Evolutionary conservation across 176 grass and related monocot species (phyloP).

Genomic region (Phyllostachys edulis): DNA sequence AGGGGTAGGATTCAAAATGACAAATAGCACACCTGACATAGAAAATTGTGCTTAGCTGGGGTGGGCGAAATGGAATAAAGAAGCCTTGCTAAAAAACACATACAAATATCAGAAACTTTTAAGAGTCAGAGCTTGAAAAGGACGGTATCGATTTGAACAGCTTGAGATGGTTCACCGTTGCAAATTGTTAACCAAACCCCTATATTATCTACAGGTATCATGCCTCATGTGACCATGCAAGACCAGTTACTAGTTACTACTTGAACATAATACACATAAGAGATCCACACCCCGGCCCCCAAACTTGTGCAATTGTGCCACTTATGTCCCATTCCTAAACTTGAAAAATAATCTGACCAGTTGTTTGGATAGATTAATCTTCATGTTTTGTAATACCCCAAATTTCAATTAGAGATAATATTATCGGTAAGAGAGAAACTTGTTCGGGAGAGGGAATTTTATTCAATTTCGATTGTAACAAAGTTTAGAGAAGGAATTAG

Average conservation of each 20-base stretch:
- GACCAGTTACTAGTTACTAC: background rate
- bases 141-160: background rate
- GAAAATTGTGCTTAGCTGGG: background rate
- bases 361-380: background rate
- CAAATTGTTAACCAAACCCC: background rate
- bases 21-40: slow-evolving; percentile 73
- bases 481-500: too few relatives aligned
- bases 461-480: too few relatives aligned
- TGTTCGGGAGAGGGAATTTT: too few relatives aligned
- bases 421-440: too few relatives aligned
- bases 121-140: background rate
- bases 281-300: background rate
- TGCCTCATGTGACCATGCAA: background rate
- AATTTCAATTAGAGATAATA: too few relatives aligned
- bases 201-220: background rate
- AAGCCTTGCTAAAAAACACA: background rate
- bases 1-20: slow-evolving; percentile 70
- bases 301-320: background rate
- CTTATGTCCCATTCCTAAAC: background rate
- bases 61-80: background rate
- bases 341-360: background rate
- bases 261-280: background rate
- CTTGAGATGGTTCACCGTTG: background rate
- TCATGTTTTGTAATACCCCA: too few relatives aligned
- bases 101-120: background rate